phyloP scores from a whole-genome alignment of 345 rosid species.

The Eutrema japonicum region DNA sequence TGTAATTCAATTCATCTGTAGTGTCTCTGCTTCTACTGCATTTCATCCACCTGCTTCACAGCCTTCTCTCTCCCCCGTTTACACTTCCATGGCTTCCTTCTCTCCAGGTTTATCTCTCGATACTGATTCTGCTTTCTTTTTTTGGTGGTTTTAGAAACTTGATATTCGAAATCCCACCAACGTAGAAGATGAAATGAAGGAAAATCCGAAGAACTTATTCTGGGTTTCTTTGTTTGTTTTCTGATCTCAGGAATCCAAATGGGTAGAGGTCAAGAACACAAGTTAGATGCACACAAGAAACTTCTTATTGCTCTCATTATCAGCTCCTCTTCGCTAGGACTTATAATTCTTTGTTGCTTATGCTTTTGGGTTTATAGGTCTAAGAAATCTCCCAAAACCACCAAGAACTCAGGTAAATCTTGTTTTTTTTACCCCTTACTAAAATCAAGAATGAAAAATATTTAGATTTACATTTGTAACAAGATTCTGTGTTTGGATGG shows the following conservation, averaged over 20 bases:
- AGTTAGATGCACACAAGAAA: constrained; percentile 56
- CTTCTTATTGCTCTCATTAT: constrained; percentile 55
- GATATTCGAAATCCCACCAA: constrained; percentile 1
- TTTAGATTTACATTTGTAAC: neutral
- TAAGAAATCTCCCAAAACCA: constrained; percentile 49
- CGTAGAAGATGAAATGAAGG: too few relatives aligned
- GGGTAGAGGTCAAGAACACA: constrained; percentile 51
- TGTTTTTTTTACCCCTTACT: neutral
- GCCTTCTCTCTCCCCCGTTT: constrained; percentile 51
- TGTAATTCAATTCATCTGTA: constrained; percentile 17
- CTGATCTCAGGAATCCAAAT: constrained; percentile 53
- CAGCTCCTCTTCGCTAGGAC: constrained; percentile 55
- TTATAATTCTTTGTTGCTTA: constrained; percentile 25
- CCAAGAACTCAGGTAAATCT: constrained; percentile 56
- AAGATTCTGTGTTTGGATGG: neutral
- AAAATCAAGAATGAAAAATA: neutral
- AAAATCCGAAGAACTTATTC: too few relatives aligned
- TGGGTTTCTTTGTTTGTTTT: constrained; percentile 26
- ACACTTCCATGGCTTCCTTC: constrained; percentile 65
- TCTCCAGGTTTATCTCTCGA: constrained; percentile 58
- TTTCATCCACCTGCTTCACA: constrained; percentile 41
- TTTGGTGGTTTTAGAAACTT: too few relatives aligned
- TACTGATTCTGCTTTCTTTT: neutral
- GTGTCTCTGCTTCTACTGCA: constrained; percentile 24
- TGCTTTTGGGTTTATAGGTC: constrained; percentile 31